These are phyloP conservation scores for Myriosclerotinia duriaeana DNA, from an alignment of 2,329 filamentous ascomycete species.

Conservation along the genomic window DNA sequence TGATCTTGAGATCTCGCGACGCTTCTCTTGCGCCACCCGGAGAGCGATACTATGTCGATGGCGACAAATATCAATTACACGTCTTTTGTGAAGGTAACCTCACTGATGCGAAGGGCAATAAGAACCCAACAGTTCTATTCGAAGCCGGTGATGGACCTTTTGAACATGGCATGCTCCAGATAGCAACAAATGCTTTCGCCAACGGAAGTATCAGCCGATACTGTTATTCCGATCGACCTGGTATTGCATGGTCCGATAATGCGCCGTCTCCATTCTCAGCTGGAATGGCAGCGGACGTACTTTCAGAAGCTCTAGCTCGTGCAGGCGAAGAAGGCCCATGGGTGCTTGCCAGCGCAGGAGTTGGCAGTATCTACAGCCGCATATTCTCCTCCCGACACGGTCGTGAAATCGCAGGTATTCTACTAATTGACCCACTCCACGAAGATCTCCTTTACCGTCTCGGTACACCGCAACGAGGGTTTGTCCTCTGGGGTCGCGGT, in stretches of 20 bases:
- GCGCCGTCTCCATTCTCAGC: conserved; percentile 91
- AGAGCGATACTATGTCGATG: conserved; percentile 75
- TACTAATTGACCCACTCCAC: conserved; percentile 86
- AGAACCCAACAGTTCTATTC: conserved; percentile 76
- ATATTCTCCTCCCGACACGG: conserved; percentile 87
- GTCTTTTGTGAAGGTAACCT: conserved; percentile 79
- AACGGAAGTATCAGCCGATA: conserved; percentile 85
- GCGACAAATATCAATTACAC: conserved; percentile 82
- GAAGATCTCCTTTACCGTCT: conserved; percentile 76
- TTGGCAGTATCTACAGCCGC: conserved; percentile 84
- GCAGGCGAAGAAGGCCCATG: conserved; percentile 85
- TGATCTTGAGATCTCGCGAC: conserved; percentile 79
- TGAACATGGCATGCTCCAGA: conserved; percentile 75
- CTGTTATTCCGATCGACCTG: conserved; percentile 94
- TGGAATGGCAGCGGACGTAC: conserved; percentile 84
- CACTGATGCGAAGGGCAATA: conserved; percentile 53
- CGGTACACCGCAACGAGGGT: conserved; percentile 68
- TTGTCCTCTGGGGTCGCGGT: conserved; percentile 82
- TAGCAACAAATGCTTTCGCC: conserved; percentile 71
- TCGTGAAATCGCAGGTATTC: conserved; percentile 69
- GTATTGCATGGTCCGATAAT: conserved; percentile 84
- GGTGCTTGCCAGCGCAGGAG: conserved; percentile 81
- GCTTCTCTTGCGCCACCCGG: conserved; percentile 72
- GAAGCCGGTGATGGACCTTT: conserved; percentile 81
- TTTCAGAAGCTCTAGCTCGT: conserved; percentile 80